A percentile compares a stretch with the other conserved stretches of the same genome.
Evolutionary conservation across 2,329 filamentous ascomycete genomes (phyloP).

Genomic region (Colletotrichum navitas): DNA sequence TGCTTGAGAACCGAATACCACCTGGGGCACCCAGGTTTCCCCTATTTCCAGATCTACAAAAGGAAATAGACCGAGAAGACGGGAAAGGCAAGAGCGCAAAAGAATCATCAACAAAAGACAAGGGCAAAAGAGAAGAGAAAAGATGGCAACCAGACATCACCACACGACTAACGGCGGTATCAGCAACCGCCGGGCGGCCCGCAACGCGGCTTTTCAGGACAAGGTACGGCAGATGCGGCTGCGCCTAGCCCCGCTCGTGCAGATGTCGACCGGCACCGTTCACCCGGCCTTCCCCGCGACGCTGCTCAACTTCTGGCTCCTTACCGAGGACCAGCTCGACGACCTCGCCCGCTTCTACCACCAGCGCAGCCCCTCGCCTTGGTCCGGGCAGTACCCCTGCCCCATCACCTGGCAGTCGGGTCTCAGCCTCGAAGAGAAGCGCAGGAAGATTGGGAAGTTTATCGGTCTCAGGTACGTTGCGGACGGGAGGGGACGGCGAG

Average conservation of each 20-base stretch:
- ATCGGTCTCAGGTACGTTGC: slow-evolving; percentile 75
- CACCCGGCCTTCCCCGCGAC: slow-evolving; percentile 75
- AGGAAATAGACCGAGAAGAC: neutral
- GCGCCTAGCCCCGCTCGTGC: slow-evolving; percentile 74
- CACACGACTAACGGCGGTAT: slow-evolving; percentile 45
- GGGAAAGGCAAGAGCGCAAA: neutral
- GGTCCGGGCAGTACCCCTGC: slow-evolving; percentile 73
- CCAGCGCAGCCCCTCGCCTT: slow-evolving; percentile 71
- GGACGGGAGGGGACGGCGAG: slow-evolving; percentile 49
- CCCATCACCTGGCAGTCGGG: slow-evolving; percentile 72
- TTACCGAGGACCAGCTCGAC: slow-evolving; percentile 79
- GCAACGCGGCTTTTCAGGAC: slow-evolving; percentile 64
- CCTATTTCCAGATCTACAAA: neutral
- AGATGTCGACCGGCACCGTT: slow-evolving; percentile 70
- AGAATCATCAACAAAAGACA: neutral
- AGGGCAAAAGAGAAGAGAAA: slow-evolving; percentile 21
- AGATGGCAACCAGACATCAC: slow-evolving; percentile 41
- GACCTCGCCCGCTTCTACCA: slow-evolving; percentile 79
- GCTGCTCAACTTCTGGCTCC: slow-evolving; percentile 79
- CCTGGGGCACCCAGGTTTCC: neutral
- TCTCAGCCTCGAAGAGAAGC: slow-evolving; percentile 74
- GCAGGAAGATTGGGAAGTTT: slow-evolving; percentile 78
- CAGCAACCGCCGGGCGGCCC: slow-evolving; percentile 54
- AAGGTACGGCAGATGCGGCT: slow-evolving; percentile 77
- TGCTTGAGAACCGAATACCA: neutral